A percentile compares a stretch with the other conserved stretches of the same genome.
Conservation (phyloP, 257 asterid genomes). For the Verbascum thapsus region DNA sequence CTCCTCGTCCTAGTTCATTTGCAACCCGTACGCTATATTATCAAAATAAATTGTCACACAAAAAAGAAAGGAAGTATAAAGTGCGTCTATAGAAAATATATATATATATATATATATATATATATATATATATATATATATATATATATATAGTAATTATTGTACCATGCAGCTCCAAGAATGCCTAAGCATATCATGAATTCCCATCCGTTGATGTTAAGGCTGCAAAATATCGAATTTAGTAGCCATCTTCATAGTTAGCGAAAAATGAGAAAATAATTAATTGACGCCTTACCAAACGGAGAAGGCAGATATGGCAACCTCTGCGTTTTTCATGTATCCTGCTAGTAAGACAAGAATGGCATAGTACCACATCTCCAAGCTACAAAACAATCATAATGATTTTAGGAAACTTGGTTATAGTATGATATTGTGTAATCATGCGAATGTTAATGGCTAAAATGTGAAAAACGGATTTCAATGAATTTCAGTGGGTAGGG, state of each 20-base stretch:
- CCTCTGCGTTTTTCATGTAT: conserved; percentile 81
- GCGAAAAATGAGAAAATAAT: not conserved
- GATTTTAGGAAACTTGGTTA: conserved; percentile 1
- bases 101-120: not conserved
- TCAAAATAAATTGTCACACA: conserved; percentile 8
- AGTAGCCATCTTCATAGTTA: conserved; percentile 15
- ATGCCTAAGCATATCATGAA: conserved; percentile 81
- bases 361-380: conserved; percentile 90
- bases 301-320: conserved; percentile 86
- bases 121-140: not conserved
- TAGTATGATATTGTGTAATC: not conserved
- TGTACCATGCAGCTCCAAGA: conserved; percentile 83
- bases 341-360: conserved; percentile 84
- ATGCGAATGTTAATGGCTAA: not conserved
- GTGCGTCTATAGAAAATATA: not conserved
- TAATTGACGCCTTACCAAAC: conserved; percentile 54
- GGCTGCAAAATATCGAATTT: conserved; percentile 41
- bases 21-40: conserved; percentile 75
- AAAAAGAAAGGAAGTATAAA: not conserved
- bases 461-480: not conserved
- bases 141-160: not conserved
- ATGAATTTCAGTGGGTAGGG: too few relatives aligned
- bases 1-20: conserved; percentile 91
- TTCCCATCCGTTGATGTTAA: conserved; percentile 82
- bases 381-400: conserved; percentile 39